Conservation (phyloP, 805 yeast genomes). For the Tetrapisispora taiwanensis region DNA sequence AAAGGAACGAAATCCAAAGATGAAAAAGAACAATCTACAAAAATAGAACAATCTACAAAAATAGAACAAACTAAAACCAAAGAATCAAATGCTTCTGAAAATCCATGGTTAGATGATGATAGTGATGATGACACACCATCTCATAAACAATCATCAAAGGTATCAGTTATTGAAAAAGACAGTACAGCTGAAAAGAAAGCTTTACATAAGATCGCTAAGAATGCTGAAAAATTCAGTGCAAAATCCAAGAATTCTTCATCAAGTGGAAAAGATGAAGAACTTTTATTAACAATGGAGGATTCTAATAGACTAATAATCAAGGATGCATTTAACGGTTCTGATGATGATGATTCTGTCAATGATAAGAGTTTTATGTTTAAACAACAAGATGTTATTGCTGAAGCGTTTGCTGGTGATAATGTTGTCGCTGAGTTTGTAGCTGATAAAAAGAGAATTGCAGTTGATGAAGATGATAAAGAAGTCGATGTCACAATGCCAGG, state of each 20-base stretch:
- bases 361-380: conserved; percentile 46
- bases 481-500: conserved; percentile 86
- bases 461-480: conserved; percentile 79
- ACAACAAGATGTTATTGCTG: conserved; percentile 71
- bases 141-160: conserved; percentile 36
- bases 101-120: conserved; percentile 42
- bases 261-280: conserved; percentile 29
- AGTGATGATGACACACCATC: conserved; percentile 20
- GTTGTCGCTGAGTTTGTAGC: conserved; percentile 67
- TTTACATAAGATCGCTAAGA: conserved; percentile 35
- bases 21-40: conserved; percentile 4
- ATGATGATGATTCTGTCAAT: conserved; percentile 33
- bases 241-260: conserved; percentile 8
- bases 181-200: conserved; percentile 43
- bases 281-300: conserved; percentile 34
- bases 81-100: conserved; percentile 17
- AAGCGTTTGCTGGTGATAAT: conserved; percentile 97
- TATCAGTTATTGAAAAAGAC: conserved; percentile 38
- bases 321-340: conserved; percentile 37
- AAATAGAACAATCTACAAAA: conserved; percentile 1
- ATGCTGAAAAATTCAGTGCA: conserved; percentile 13
- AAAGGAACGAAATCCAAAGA: not conserved
- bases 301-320: conserved; percentile 43
- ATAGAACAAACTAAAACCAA: no score
- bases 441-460: conserved; percentile 58